Percentiles rank a stretch among this genome's conserved stretches.
phyloP scores from a whole-genome alignment of 768 basidiomycete species.

The Pleurotus tuber-regium region DNA sequence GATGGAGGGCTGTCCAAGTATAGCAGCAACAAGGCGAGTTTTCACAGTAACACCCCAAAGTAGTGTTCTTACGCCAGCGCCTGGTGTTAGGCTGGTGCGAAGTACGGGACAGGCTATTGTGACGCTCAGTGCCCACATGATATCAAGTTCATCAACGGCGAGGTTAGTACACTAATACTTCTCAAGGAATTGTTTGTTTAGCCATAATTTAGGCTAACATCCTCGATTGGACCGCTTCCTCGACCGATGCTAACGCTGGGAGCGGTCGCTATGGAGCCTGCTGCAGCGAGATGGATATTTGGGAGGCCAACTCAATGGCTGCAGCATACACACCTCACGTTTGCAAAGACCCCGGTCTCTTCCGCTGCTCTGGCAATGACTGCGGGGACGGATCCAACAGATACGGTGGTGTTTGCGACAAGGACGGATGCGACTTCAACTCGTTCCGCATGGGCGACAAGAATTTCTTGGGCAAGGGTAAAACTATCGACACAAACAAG shows the following conservation, averaged over 20 bases:
- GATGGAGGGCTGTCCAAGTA: conserved; percentile 50
- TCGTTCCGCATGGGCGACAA: conserved; percentile 42
- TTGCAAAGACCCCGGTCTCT: conserved; percentile 33
- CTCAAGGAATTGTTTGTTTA: neutral
- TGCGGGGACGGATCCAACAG: conserved; percentile 26
- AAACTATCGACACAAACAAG: conserved; percentile 36
- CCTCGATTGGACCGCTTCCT: conserved; percentile 29
- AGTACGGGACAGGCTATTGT: conserved; percentile 18
- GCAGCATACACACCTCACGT: conserved; percentile 40
- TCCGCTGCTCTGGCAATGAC: conserved; percentile 30
- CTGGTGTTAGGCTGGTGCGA: conserved; percentile 42
- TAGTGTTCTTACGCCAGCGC: neutral
- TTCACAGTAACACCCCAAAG: no score
- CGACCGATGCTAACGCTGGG: conserved; percentile 32
- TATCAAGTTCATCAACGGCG: conserved; percentile 47
- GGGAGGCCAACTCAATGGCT: conserved; percentile 36
- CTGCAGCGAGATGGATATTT: conserved; percentile 41
- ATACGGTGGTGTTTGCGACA: conserved; percentile 37
- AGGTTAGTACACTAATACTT: conserved; percentile 21
- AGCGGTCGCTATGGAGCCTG: conserved; percentile 34
- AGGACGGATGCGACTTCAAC: conserved; percentile 48
- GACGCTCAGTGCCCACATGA: conserved; percentile 41
- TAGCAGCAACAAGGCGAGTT: no score
- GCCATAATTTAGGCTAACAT: conserved; percentile 29
- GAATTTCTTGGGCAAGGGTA: conserved; percentile 35